Base-by-base conservation (phyloP, 306 rosid species). In the Acacia confusa region DNA sequence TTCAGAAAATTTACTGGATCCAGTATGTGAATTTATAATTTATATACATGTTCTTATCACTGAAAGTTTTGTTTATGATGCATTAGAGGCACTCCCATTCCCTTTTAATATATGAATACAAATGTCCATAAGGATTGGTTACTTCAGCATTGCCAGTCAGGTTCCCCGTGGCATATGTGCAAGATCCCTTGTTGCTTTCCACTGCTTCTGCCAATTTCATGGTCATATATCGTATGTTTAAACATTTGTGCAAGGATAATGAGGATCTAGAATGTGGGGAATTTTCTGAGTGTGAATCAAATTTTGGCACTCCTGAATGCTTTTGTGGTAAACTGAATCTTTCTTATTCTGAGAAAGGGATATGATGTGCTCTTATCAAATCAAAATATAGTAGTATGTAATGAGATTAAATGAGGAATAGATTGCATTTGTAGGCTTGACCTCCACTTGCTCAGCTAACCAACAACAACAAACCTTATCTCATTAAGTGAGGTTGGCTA, bases 311-410 rank as follows among this genome's bases (percentile, higher is more conserved):
- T 32, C 57, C 65, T 50, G 36, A 25, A 74, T 81, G 65, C 81
- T 74, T 58, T 77, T 50, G 81, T 70, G 70, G 70, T 66, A 17
- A 25, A 50, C 34, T 36, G 68, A 58, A 22, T 81, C 44, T 61
- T 64, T 78, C 80, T 57, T 72, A 66, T 76, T 72, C 34, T 47
- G 47, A 70, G 52, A 83, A 57, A 50, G 43, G 58, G 72, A 58
- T 53, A 75, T 81, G 69, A 12, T 78, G 63, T 68, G 12, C 66
- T 41, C 22, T 73, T 77, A 50, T 78, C 78, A 19, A 4, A 11
- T 74, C 41, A 68, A 67, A 77, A 50, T 41, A 76, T 79, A 16
- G 81, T 41, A 50, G 47, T 70, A 63, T 65, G 12, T 43, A 17
- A 76, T 22, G 57, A 27, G 71, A 80, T 71, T 73, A 73, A 43